phyloP scores from a whole-genome alignment of 2,329 filamentous ascomycete genomes.

The Pseudogymnoascus sp. region DNA sequence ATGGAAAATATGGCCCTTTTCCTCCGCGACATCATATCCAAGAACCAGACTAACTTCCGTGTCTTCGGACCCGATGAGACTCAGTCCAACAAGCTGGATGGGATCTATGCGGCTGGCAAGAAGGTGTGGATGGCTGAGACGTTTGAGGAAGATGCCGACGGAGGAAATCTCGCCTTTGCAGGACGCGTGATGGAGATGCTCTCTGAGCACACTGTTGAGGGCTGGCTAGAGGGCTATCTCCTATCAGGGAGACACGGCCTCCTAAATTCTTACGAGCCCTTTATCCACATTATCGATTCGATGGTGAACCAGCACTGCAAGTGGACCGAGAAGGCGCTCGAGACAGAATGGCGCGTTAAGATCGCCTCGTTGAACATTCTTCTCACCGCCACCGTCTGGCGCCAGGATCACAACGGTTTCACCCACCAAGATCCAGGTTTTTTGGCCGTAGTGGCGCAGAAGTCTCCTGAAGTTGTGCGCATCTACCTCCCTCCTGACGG shows the following conservation, averaged over 20 bases:
- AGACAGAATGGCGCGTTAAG: conserved; percentile 67
- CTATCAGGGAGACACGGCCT: conserved; percentile 67
- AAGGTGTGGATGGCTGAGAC: conserved; percentile 76
- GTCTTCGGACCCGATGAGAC: conserved; percentile 75
- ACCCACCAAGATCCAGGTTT: conserved; percentile 76
- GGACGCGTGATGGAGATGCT: conserved; percentile 78
- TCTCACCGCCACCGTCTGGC: conserved; percentile 69
- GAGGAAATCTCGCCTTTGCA: conserved; percentile 59
- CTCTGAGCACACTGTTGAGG: conserved; percentile 72
- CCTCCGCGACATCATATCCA: conserved; percentile 56
- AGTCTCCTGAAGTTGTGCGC: conserved; percentile 68
- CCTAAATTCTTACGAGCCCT: conserved; percentile 74
- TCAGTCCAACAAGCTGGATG: conserved; percentile 67
- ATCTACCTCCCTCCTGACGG: conserved; percentile 76
- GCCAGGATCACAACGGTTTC: conserved; percentile 78
- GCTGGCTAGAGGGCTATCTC: conserved; percentile 72
- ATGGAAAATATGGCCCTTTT: conserved; percentile 64
- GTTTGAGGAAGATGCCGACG: conserved; percentile 66
- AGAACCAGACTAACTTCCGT: conserved; percentile 61
- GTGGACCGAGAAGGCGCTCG: conserved; percentile 74
- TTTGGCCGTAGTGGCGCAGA: conserved; percentile 71
- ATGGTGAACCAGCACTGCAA: conserved; percentile 86
- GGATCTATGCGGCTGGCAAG: conserved; percentile 64
- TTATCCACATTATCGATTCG: conserved; percentile 74
- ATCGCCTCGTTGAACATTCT: conserved; percentile 72